Evolutionary conservation across 139 green algal species (phyloP).

Genomic region (Gonium pectorale): DNA sequence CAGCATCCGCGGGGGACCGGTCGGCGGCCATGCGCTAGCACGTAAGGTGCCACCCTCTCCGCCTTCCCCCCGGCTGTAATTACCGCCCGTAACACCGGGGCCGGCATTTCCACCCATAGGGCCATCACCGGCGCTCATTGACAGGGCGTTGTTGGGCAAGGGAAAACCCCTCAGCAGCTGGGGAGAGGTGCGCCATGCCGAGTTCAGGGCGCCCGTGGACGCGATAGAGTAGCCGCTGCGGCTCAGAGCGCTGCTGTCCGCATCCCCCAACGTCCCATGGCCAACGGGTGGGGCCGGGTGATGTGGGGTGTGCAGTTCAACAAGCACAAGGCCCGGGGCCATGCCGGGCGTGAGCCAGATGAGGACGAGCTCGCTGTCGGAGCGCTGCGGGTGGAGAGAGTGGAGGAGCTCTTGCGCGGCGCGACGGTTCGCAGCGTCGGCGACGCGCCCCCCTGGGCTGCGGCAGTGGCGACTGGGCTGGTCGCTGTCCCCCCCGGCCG

Average conservation of each 20-base stretch:
- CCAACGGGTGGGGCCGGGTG: not conserved
- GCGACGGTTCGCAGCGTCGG: not conserved
- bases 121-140: too few species aligned
- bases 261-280: not conserved
- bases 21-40: too few species aligned
- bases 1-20: too few species aligned
- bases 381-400: not conserved
- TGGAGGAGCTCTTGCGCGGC: not conserved
- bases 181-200: not conserved
- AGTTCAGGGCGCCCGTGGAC: constrained; percentile 3
- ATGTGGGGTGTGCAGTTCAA: constrained; percentile 25
- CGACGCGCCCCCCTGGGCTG: not conserved
- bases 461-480: not conserved
- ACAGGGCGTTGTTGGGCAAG: too few species aligned
- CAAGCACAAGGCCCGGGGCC: not conserved
- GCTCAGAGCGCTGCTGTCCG: too few species aligned
- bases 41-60: too few species aligned
- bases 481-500: not conserved
- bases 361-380: constrained; percentile 30
- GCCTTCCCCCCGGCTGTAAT: too few species aligned
- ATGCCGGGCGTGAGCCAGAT: constrained; percentile 21
- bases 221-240: not conserved
- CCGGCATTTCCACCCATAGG: too few species aligned
- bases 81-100: too few species aligned
- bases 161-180: too few species aligned